A percentile compares a stretch with the other conserved stretches of the same genome.
These are phyloP conservation scores for Paraphaeosphaeria sporulosa DNA, from an alignment of 2,329 filamentous ascomycete genomes.

Conservation along the genomic window DNA sequence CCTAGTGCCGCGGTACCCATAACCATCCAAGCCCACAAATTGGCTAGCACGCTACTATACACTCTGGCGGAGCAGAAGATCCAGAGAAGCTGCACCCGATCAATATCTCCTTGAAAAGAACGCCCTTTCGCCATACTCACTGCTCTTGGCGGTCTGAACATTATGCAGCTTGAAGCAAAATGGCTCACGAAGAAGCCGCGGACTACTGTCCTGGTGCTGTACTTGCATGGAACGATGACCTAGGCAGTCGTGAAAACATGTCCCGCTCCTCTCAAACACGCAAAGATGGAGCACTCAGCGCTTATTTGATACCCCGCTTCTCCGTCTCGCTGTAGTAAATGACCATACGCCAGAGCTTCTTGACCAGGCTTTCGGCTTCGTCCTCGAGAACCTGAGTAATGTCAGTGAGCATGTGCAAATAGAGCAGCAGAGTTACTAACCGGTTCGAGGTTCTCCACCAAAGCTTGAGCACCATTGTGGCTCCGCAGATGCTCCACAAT, in stretches of 20 bases:
- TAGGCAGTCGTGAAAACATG: conserved; percentile 6
- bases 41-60: conserved; percentile 2
- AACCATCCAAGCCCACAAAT: conserved; percentile 4
- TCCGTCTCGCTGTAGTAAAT: conserved; percentile 97
- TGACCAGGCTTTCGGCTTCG: conserved; percentile 90
- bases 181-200: neutral
- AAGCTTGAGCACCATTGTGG: conserved; percentile 75
- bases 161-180: neutral
- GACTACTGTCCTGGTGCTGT: neutral
- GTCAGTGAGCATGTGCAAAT: neutral
- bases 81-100: conserved; percentile 7
- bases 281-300: conserved; percentile 13
- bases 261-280: conserved; percentile 3
- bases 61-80: conserved; percentile 2
- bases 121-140: conserved; percentile 13
- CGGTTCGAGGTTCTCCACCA: conserved; percentile 85
- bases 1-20: neutral
- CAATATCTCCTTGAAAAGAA: conserved; percentile 8
- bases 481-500: conserved; percentile 86
- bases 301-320: conserved; percentile 74
- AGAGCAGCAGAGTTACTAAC: conserved; percentile 60
- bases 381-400: conserved; percentile 79
- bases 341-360: conserved; percentile 97
- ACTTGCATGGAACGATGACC: neutral
- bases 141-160: conserved; percentile 4